Evolutionary conservation across 352 stramenopile genomes (phyloP).

Genomic region (Pythium phragmitis): DNA sequence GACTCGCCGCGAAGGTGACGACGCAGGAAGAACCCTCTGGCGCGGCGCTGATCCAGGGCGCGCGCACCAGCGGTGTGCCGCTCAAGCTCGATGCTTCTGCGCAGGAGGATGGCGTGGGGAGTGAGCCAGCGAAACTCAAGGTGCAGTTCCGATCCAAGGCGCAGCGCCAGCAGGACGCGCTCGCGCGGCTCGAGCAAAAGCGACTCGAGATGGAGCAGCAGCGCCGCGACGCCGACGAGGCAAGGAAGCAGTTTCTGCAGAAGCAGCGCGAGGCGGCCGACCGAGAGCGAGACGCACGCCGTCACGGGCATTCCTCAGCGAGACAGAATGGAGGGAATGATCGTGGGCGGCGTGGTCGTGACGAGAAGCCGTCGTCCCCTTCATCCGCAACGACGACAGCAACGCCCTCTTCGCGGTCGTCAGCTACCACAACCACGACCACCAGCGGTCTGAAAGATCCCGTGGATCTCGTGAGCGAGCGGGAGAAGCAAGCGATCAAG

Average conservation of each 20-base stretch:
- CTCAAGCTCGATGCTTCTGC: constrained; percentile 31
- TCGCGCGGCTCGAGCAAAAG: constrained; percentile 73
- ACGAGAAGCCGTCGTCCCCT: constrained; percentile 1
- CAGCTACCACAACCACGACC: not conserved
- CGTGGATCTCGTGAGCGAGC: constrained; percentile 45
- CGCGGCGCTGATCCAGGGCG: constrained; percentile 29
- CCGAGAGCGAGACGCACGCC: constrained; percentile 17
- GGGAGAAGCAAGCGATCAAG: constrained; percentile 81
- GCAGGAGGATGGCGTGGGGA: not conserved
- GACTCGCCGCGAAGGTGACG: constrained; percentile 29
- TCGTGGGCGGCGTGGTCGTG: constrained; percentile 7
- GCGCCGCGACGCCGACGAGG: constrained; percentile 50
- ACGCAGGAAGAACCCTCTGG: constrained; percentile 5
- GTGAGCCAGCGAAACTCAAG: constrained; percentile 28
- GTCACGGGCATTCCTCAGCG: not conserved
- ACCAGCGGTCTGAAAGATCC: constrained; percentile 6
- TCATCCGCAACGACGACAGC: not conserved
- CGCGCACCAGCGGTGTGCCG: constrained; percentile 26
- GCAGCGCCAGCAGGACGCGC: constrained; percentile 73
- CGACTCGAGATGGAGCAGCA: constrained; percentile 61
- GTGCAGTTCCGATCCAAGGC: constrained; percentile 78
- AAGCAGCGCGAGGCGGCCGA: constrained; percentile 46
- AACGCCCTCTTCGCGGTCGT: not conserved
- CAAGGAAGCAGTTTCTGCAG: constrained; percentile 64
- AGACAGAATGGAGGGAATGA: constrained; percentile 5